Evolutionary conservation across 2,329 filamentous ascomycete species (phyloP).

Genomic region (Elsinoe fawcettii): DNA sequence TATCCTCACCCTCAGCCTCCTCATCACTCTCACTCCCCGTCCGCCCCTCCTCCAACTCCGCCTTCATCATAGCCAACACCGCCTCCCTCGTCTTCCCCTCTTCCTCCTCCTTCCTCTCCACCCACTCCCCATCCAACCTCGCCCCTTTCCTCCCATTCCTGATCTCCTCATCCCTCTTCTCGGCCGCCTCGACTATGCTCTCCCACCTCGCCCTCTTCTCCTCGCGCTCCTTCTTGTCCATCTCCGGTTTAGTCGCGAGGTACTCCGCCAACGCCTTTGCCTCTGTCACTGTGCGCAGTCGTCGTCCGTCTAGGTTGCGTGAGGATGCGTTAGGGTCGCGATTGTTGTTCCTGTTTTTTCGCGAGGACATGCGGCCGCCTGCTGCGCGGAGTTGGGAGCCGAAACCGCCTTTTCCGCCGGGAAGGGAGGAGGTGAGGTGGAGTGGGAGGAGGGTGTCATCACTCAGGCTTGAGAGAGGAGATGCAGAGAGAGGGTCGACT

Average conservation of each 20-base stretch:
- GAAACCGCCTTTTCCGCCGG: constrained; percentile 95
- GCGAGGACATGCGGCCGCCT: constrained; percentile 95
- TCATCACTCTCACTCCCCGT: constrained; percentile 39
- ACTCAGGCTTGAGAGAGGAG: constrained; percentile 54
- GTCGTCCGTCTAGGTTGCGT: constrained; percentile 83
- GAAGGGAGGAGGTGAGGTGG: constrained; percentile 68
- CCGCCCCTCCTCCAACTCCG: constrained; percentile 45
- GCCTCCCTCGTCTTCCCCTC: constrained; percentile 74
- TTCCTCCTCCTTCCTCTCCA: constrained; percentile 88
- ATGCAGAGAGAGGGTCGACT: constrained; percentile 48
- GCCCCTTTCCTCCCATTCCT: constrained; percentile 59
- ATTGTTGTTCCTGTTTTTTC: constrained; percentile 73
- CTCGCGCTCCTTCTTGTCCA: constrained; percentile 91
- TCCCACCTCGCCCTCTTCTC: constrained; percentile 78
- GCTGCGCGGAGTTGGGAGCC: constrained; percentile 94
- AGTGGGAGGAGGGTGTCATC: constrained; percentile 64
- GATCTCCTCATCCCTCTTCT: constrained; percentile 75
- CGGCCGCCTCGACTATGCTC: constrained; percentile 75
- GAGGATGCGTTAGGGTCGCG: constrained; percentile 71
- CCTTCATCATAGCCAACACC: constrained; percentile 62
- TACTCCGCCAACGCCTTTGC: constrained; percentile 94
- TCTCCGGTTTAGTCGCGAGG: constrained; percentile 88
- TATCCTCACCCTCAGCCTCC: constrained; percentile 31
- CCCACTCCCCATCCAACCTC: constrained; percentile 77
- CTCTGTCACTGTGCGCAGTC: constrained; percentile 85